Base-by-base conservation (phyloP, 129 eudicot genomes). In the Arctium minus region DNA sequence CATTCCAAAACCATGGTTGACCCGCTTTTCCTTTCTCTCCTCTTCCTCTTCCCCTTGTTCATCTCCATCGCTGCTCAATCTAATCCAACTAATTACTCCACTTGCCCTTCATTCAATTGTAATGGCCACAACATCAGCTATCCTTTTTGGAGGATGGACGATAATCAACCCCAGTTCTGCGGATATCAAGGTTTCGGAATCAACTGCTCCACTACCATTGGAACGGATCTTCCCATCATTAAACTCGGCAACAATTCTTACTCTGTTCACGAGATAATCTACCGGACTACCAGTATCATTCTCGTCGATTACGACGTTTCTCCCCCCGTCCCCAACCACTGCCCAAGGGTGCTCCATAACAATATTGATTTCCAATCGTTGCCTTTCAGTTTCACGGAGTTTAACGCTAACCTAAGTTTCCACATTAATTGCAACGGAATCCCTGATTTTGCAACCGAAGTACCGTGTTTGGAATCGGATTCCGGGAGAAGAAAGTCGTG, bases 101-200 rank as follows among this genome's bases (percentile, higher is more conserved):
- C 33, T 39, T 84, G 90, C 75, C 76, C 75, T 36, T 8, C 75
- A 53, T n/a, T n/a, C n/a, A n/a, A n/a, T 11, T 87, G 90, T 8
- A 42, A 50, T 17, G n/a, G 8, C 11, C 0, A 68, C 17, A 53
- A 0, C 3, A 67, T 87, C 65, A 13, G 69, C 4, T 84, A 87
- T 73, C 90, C 90, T 3, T 87, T 87, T 77, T 84, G 85, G 87
- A 38, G 0, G 17, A 48, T 30, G 0, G 15, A 32, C 13, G 10
- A 2, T 67, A 15, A 29, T 40, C 1, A 13, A n/a, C 5, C 9
- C 56, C 74, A 53, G n/a, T 12, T 8, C 22, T 88, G 91, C 73
- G 91, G 91, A 10, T 88, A 88, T 27, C 1, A 40, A 6, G 82
- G 80, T 71, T 78, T 88, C 11, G 86, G 91, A 8, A 65, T 88